Evolutionary conservation across 345 rosid species (phyloP).

Genomic region (Moricandia moricandioides): DNA sequence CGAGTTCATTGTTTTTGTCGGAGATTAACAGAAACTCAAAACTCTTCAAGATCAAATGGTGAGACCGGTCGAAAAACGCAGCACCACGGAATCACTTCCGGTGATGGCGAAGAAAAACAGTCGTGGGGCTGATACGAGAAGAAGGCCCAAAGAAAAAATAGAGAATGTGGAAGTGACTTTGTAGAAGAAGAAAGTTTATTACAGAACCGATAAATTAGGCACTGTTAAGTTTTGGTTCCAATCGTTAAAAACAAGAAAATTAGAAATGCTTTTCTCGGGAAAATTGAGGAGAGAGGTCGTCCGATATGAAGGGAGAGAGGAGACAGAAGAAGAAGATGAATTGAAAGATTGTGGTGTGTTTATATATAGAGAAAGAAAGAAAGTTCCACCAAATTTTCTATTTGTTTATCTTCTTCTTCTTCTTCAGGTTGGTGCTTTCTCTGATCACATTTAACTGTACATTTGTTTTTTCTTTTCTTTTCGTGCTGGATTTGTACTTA

Average conservation of each 20-base stretch:
- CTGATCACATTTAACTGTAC: no score
- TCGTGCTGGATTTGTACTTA: neutral
- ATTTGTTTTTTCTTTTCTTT: neutral
- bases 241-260: no score
- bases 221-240: neutral
- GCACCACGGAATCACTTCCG: slow-evolving; percentile 7
- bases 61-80: slow-evolving; percentile 6
- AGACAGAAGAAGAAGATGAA: no score
- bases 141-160: neutral
- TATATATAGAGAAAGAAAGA: no score
- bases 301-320: no score
- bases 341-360: no score
- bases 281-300: no score
- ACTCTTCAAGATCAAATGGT: neutral
- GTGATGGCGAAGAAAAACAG: slow-evolving; percentile 19
- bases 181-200: neutral
- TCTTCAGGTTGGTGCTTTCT: no score
- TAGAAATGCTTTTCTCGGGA: no score
- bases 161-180: neutral
- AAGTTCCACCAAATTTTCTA: no score
- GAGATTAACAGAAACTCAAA: neutral
- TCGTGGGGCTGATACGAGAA: slow-evolving; percentile 2
- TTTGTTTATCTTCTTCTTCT: no score
- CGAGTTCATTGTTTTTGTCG: slow-evolving; percentile 16
- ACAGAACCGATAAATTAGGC: slow-evolving; percentile 17